Percentiles rank a stretch among this genome's conserved stretches.
Evolutionary conservation across 2,329 filamentous ascomycete species (phyloP).

Genomic region (Aspergillus unguis): DNA sequence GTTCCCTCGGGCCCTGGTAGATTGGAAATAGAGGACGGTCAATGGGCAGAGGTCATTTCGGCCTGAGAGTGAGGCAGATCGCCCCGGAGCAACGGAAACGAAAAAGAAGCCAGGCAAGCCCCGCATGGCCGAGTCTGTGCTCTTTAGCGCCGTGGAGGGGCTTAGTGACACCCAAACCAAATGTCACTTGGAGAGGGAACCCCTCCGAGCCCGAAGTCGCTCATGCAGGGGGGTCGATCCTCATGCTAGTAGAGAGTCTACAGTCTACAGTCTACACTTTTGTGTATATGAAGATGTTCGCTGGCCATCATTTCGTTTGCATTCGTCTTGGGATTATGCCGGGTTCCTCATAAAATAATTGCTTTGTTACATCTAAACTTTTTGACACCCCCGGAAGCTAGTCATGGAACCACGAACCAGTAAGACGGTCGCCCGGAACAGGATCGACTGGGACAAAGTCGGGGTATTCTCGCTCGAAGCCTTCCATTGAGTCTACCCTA

Average conservation of each 20-base stretch:
- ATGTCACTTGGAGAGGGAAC: no score
- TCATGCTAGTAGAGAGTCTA: not conserved
- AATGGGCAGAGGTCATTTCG: not conserved
- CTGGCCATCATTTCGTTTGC: no score
- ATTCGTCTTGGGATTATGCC: no score
- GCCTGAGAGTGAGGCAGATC: constrained; percentile 14
- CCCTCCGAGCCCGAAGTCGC: not conserved
- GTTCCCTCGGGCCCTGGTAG: not conserved
- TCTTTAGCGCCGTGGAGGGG: constrained; percentile 11
- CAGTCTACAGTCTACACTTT: not conserved
- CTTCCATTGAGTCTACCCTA: not conserved
- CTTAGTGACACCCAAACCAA: constrained; percentile 5
- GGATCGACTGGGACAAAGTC: not conserved
- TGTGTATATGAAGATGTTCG: no score
- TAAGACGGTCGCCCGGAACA: constrained; percentile 12
- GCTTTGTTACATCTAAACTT: not conserved
- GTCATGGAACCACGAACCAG: constrained; percentile 3
- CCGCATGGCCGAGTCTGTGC: constrained; percentile 33
- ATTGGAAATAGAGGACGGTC: not conserved
- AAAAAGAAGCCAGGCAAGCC: constrained; percentile 19
- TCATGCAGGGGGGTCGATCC: constrained; percentile 9
- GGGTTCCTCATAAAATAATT: not conserved
- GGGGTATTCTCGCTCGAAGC: not conserved
- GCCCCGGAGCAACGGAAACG: constrained; percentile 38
- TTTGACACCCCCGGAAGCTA: no score